Conservation (phyloP, 495 filamentous ascomycete species). For the Physcia stellaris region DNA sequence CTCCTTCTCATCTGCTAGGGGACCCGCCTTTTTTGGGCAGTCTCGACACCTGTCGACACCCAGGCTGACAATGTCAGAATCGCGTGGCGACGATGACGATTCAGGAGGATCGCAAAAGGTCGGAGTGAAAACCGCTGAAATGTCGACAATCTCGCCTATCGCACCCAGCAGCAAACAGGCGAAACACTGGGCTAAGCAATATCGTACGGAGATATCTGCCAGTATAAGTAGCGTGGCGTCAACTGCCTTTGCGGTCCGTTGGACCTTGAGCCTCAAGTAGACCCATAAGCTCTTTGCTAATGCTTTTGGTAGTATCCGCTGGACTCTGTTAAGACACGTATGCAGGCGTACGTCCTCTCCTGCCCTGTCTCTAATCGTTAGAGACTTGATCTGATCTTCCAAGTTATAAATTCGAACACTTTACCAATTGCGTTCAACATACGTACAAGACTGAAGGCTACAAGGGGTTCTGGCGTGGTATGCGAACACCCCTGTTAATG, state of each 20-base stretch:
- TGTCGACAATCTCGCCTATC: constrained; percentile 7
- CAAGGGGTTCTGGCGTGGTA: constrained; percentile 67
- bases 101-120: too few relatives aligned
- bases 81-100: too few relatives aligned
- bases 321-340: constrained; percentile 74
- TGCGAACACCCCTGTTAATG: constrained; percentile 8
- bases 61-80: too few relatives aligned
- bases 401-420: constrained; percentile 60
- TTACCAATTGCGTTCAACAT: constrained; percentile 53
- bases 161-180: constrained; percentile 25
- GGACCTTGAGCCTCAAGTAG: not conserved
- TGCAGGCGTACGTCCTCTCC: constrained; percentile 43
- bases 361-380: not conserved
- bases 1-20: too few relatives aligned
- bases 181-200: constrained; percentile 53
- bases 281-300: constrained; percentile 7
- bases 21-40: too few relatives aligned
- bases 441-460: constrained; percentile 61
- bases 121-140: too few relatives aligned
- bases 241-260: constrained; percentile 50
- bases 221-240: constrained; percentile 59
- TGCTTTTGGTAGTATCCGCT: constrained; percentile 48
- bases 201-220: constrained; percentile 69
- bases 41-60: too few relatives aligned
- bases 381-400: constrained; percentile 3